A percentile compares a stretch with the other conserved stretches of the same genome.
Conservation (phyloP, 176 grass and related monocot genomes). For the Triticum urartu region DNA sequence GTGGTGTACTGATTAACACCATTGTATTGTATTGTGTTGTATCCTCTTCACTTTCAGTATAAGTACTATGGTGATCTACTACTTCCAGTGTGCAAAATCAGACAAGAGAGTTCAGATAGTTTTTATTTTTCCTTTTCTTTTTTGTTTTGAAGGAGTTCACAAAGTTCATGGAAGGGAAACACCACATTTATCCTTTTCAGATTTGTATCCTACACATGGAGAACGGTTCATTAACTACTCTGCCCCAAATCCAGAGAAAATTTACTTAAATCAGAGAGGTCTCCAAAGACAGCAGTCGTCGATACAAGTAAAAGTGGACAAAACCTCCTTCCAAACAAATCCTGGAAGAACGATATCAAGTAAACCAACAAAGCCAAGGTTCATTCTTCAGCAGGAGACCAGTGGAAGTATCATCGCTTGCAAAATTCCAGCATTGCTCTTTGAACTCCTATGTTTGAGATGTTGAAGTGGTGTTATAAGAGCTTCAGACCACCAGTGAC, state of each 20-base stretch:
- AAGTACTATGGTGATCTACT: neutral
- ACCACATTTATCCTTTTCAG: neutral
- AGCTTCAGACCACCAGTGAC: conserved; percentile 82
- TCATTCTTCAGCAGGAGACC: conserved; percentile 19
- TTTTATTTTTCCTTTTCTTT: no score
- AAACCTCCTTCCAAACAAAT: conserved; percentile 16
- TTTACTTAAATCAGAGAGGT: neutral
- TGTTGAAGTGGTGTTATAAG: conserved; percentile 17
- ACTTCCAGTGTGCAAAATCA: neutral
- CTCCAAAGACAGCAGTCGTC: neutral
- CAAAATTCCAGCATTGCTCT: neutral
- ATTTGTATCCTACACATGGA: neutral
- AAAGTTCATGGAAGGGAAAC: neutral
- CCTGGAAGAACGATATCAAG: neutral
- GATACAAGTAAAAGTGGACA: conserved; percentile 12
- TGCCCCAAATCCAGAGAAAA: neutral
- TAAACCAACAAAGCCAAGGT: neutral
- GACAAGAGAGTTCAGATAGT: neutral
- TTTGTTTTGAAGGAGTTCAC: no score
- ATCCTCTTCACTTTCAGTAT: no score
- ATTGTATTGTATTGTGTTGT: no score
- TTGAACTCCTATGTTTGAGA: neutral
- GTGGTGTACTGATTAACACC: no score
- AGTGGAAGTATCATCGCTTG: neutral
- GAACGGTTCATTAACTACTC: neutral